Conservation (phyloP, 306 rosid genomes). For the Astragalus membranaceus region DNA sequence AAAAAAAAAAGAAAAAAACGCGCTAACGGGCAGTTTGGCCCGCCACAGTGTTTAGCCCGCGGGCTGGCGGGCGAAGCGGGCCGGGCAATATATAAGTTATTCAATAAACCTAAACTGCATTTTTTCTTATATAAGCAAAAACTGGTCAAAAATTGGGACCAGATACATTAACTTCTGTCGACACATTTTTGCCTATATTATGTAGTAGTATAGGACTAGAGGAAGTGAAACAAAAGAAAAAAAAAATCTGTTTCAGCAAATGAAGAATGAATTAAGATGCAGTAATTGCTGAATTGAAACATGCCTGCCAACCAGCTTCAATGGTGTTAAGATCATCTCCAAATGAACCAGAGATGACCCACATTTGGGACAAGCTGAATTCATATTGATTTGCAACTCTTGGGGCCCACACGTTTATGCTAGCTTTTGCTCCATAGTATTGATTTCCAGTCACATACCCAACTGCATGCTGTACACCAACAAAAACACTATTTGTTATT, state of each 20-base stretch:
- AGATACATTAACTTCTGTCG: too few species aligned
- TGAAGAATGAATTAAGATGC: conserved; percentile 11
- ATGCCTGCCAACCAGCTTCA: conserved; percentile 99
- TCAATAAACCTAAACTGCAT: too few species aligned
- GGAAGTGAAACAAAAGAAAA: too few species aligned
- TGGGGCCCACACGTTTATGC: conserved; percentile 98
- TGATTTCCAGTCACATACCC: conserved; percentile 89
- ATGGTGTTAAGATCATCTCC: conserved; percentile 94
- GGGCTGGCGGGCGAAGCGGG: too few species aligned
- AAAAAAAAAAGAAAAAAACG: too few species aligned
- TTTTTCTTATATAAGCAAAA: too few species aligned
- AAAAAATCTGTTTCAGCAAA: neutral
- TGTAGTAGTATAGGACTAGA: too few species aligned
- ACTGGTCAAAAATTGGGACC: too few species aligned
- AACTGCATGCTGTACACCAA: conserved; percentile 77
- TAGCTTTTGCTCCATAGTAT: conserved; percentile 91
- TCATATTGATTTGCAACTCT: conserved; percentile 73
- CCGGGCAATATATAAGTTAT: too few species aligned
- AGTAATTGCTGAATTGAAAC: conserved; percentile 14
- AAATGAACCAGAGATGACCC: conserved; percentile 97
- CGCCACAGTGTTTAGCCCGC: too few species aligned
- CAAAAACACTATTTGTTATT: neutral
- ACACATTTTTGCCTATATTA: too few species aligned
- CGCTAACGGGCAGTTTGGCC: too few species aligned
- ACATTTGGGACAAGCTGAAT: conserved; percentile 95